Percentiles rank a stretch among this genome's conserved stretches.
Evolutionary conservation across 2,329 filamentous ascomycete genomes (phyloP).

Genomic region (Cadophora gregata): DNA sequence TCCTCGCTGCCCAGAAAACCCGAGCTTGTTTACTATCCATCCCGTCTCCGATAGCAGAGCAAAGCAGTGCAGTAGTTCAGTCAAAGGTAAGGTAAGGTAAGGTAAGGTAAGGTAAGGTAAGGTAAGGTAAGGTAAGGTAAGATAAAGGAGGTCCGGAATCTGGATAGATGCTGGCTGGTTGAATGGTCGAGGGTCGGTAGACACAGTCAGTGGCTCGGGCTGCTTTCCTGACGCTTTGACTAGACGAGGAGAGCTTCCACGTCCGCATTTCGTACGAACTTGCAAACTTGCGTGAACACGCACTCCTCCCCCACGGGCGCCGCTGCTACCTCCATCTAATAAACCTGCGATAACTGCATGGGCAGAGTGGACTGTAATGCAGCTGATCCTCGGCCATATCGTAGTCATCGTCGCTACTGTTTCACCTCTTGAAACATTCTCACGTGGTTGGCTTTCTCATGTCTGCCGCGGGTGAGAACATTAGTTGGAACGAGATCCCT

Average conservation of each 20-base stretch:
- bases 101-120: too few relatives aligned
- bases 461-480: neutral
- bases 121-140: too few relatives aligned
- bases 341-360: neutral
- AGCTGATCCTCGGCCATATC: neutral
- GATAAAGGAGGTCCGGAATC: too few relatives aligned
- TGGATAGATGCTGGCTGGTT: neutral
- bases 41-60: neutral
- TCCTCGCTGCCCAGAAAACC: neutral
- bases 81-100: too few relatives aligned
- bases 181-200: neutral
- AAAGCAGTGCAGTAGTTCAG: too few relatives aligned
- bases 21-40: neutral
- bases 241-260: neutral
- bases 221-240: neutral
- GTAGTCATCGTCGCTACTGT: constrained; percentile 6
- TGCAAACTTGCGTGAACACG: neutral
- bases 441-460: constrained; percentile 9
- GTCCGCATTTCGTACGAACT: neutral
- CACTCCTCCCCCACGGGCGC: neutral
- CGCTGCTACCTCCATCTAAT: neutral
- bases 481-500: neutral
- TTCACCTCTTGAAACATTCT: constrained; percentile 17
- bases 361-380: neutral
- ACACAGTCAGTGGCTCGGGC: neutral